These are phyloP conservation scores for Verticillium tricorpus DNA, from an alignment of 2,329 filamentous ascomycete species.

Conservation along the genomic window DNA sequence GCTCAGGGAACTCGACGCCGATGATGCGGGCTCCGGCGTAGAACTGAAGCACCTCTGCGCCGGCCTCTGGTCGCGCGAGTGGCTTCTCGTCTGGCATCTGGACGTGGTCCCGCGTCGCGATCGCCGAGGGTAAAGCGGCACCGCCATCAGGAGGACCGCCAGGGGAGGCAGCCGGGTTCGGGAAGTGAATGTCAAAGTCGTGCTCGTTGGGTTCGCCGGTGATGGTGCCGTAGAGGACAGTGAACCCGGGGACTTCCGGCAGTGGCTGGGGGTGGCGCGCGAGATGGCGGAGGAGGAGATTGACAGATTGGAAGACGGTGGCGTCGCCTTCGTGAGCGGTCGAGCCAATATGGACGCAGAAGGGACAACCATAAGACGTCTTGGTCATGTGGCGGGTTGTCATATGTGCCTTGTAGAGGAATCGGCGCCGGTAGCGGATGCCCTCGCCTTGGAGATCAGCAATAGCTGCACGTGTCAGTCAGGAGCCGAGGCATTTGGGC, in stretches of 20 bases:
- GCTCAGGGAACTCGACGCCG: conserved; percentile 26
- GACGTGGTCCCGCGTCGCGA: conserved; percentile 27
- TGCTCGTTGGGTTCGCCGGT: conserved; percentile 19
- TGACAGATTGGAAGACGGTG: conserved; percentile 32
- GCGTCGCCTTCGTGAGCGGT: conserved; percentile 33
- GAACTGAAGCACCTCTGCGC: conserved; percentile 32
- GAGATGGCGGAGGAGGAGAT: conserved; percentile 33
- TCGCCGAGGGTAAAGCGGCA: conserved; percentile 22
- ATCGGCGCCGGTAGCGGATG: conserved; percentile 31
- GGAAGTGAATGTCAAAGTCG: conserved; percentile 33
- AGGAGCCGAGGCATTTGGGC: background rate
- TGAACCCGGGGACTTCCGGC: conserved; percentile 28
- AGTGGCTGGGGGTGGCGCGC: conserved; percentile 35
- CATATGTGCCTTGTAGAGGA: conserved; percentile 39
- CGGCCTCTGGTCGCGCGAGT: conserved; percentile 23
- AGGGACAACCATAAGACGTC: conserved; percentile 34
- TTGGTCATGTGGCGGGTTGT: conserved; percentile 23
- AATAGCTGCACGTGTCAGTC: conserved; percentile 18
- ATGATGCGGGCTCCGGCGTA: conserved; percentile 25
- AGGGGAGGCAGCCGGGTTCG: conserved; percentile 23
- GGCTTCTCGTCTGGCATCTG: conserved; percentile 27
- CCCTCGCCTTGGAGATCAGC: conserved; percentile 28
- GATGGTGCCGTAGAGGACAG: conserved; percentile 24
- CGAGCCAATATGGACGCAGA: conserved; percentile 28
- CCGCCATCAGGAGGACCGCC: conserved; percentile 2